Evolutionary conservation across 441 rosid species (phyloP).

Genomic region (Metrosideros polymorpha): DNA sequence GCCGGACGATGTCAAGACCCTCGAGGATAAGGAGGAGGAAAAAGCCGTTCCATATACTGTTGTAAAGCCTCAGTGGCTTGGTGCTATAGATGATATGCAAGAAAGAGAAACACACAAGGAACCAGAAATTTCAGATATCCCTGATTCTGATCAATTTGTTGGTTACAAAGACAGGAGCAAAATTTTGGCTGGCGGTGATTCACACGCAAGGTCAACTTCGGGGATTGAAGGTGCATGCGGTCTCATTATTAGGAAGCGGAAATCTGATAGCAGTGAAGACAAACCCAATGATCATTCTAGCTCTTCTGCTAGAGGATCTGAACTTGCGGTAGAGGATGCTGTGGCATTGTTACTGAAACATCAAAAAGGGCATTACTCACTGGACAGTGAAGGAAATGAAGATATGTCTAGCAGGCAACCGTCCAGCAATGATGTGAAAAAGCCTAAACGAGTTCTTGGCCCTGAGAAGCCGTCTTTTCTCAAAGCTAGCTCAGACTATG

Average conservation of each 20-base stretch:
- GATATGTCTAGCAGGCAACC: constrained; percentile 16
- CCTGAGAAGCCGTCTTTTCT: constrained; percentile 76
- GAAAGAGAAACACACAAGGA: constrained; percentile 27
- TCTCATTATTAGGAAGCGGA: constrained; percentile 70
- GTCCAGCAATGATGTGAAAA: constrained; percentile 39
- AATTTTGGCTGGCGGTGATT: constrained; percentile 19
- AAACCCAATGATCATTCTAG: constrained; percentile 14
- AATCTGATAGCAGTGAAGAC: constrained; percentile 19
- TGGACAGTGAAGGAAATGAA: constrained; percentile 26
- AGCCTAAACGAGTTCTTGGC: constrained; percentile 54
- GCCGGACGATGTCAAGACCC: constrained; percentile 28
- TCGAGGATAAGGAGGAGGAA: constrained; percentile 26
- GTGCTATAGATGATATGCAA: constrained; percentile 56
- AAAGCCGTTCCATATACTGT: constrained; percentile 37
- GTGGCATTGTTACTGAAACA: constrained; percentile 84
- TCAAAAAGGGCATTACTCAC: constrained; percentile 50
- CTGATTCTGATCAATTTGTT: constrained; percentile 61
- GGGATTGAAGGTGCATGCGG: constrained; percentile 63
- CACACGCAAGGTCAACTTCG: constrained; percentile 9
- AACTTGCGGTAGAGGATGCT: constrained; percentile 63
- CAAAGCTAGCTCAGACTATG: constrained; percentile 39
- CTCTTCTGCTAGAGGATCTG: constrained; percentile 34
- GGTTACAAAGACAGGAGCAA: constrained; percentile 80
- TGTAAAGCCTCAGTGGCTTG: constrained; percentile 91
- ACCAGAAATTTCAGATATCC: constrained; percentile 16